Percentiles rank a stretch among this genome's conserved stretches.
Evolutionary conservation across 2,329 filamentous ascomycete genomes (phyloP).

Genomic region (Thermochaetoides dissita): DNA sequence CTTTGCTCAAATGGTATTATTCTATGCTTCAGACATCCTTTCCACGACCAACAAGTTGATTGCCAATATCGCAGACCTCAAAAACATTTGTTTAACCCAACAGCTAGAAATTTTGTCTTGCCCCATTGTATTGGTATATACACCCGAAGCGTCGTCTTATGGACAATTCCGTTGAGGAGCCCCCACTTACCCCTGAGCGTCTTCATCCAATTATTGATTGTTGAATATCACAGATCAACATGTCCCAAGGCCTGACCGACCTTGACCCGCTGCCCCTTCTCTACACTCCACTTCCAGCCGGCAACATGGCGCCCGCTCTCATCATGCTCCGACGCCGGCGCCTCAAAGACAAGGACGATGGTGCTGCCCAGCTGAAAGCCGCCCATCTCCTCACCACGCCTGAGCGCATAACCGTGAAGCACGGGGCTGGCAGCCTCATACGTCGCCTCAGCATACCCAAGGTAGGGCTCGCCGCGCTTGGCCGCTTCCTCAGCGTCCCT

Average conservation of each 20-base stretch:
- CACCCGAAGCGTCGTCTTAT: too few species aligned
- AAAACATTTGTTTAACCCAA: background rate
- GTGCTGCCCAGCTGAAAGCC: conserved; percentile 94
- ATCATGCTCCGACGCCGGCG: conserved; percentile 53
- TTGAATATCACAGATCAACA: conserved; percentile 32
- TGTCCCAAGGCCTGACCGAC: conserved; percentile 76
- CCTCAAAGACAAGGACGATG: conserved; percentile 91
- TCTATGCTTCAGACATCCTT: background rate
- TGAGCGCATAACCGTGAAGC: conserved; percentile 68
- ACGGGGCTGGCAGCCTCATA: conserved; percentile 67
- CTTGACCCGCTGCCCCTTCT: conserved; percentile 77
- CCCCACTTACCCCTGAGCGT: too few species aligned
- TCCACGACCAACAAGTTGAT: conserved; percentile 2
- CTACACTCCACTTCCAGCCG: conserved; percentile 75
- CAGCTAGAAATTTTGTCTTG: too few species aligned
- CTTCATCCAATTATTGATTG: too few species aligned
- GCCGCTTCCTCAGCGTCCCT: conserved; percentile 68
- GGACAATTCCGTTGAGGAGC: too few species aligned
- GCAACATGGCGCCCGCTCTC: conserved; percentile 40
- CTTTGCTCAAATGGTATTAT: background rate
- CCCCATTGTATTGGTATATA: too few species aligned
- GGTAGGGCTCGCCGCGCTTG: conserved; percentile 63
- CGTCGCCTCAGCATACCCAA: conserved; percentile 85
- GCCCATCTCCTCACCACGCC: conserved; percentile 90
- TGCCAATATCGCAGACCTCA: conserved; percentile 1